phyloP scores from a whole-genome alignment of 2,329 filamentous ascomycete species.

The Chaetomiaceae sp. region DNA sequence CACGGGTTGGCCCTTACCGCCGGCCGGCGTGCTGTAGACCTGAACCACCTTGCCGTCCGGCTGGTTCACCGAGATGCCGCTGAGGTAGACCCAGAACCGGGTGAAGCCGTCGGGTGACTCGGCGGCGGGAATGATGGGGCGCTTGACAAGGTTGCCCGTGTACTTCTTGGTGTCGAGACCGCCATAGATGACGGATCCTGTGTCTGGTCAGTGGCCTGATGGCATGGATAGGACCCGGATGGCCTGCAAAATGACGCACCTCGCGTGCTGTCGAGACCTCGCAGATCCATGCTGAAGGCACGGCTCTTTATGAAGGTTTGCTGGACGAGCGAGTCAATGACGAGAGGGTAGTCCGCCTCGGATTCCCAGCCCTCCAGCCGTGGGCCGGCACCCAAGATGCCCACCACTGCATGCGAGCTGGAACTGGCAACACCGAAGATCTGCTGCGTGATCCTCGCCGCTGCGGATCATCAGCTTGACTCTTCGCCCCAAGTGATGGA shows the following conservation, averaged over 20 bases:
- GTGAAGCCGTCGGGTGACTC: background rate
- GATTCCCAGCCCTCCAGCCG: background rate
- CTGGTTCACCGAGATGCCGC: conserved; percentile 12
- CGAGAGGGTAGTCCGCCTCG: conserved; percentile 7
- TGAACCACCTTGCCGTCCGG: background rate
- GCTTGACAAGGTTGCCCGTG: conserved; percentile 45
- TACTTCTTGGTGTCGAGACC: conserved; percentile 53
- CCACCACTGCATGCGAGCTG: background rate
- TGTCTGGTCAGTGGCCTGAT: background rate
- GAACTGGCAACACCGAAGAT: conserved; percentile 8
- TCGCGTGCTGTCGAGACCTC: background rate
- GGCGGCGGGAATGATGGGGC: conserved; percentile 44
- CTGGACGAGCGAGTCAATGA: conserved; percentile 11
- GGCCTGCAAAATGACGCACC: background rate
- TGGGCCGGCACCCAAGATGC: conserved; percentile 2
- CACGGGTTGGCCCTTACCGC: background rate
- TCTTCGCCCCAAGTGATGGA: too few species aligned
- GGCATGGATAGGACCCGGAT: too few species aligned
- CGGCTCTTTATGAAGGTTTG: conserved; percentile 13
- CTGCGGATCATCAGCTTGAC: background rate
- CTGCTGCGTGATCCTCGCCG: conserved; percentile 6
- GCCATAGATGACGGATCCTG: conserved; percentile 41
- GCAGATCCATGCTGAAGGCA: conserved; percentile 16
- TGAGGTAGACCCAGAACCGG: background rate
- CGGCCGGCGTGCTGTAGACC: background rate